Percentiles rank a stretch among this genome's conserved stretches.
Conservation (phyloP, 371 early-diverging fungal genomes). For the Paraphysoderma sedebokerense region DNA sequence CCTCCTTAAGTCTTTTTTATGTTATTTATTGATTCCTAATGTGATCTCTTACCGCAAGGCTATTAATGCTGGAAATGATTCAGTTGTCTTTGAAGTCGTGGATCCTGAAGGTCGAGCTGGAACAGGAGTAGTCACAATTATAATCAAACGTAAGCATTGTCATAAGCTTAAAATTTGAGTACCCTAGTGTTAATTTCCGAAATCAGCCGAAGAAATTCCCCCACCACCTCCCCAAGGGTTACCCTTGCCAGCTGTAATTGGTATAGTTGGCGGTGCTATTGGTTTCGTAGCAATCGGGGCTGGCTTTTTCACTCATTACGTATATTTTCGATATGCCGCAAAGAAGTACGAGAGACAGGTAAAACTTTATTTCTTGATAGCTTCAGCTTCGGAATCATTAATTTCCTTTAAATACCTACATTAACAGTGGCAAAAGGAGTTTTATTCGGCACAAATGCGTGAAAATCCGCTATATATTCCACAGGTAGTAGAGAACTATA, state of each 20-base stretch:
- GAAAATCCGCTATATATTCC: constrained; percentile 5
- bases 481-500: background rate
- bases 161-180: too few relatives aligned
- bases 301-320: constrained; percentile 1
- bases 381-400: too few relatives aligned
- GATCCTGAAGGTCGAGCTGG: too few relatives aligned
- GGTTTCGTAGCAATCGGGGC: background rate
- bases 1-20: too few relatives aligned
- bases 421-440: constrained; percentile 4
- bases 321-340: constrained; percentile 1
- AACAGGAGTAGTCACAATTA: too few relatives aligned
- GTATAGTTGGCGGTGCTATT: background rate
- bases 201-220: background rate
- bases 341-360: constrained; percentile 3
- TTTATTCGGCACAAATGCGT: background rate
- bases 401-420: too few relatives aligned
- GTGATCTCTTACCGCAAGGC: background rate
- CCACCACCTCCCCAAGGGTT: background rate
- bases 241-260: background rate
- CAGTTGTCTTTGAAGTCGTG: background rate
- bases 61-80: constrained; percentile 1
- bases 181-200: too few relatives aligned
- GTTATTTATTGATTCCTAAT: too few relatives aligned
- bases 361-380: background rate
- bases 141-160: too few relatives aligned